Base-by-base conservation (phyloP, 306 rosid genomes). In the Cajanus cajan region DNA sequence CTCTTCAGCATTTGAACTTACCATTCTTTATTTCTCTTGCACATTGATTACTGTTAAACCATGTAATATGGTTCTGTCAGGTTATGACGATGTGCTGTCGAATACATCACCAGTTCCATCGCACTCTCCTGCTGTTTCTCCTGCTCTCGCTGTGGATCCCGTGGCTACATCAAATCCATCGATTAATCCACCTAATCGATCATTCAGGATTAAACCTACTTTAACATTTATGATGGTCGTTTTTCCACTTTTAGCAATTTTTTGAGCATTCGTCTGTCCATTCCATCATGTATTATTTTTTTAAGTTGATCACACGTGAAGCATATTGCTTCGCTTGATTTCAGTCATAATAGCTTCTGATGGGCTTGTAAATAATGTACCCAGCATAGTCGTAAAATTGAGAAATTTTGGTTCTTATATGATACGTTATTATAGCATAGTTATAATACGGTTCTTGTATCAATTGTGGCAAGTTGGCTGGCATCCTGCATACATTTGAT, bases 141-240 rank as follows among this genome's bases (percentile, higher is more conserved):
- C 97, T 58, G 66, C 86, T 5, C 1, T 5, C 5, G 79, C 76
- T 7, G 63, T 82, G 10, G 43, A 74, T 45, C 95, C 97, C 6
- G 73, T 81, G 50, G 88, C 83, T 44, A 43, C 79, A 8, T 68
- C 82, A 45, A 58, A 74, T 67, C 86, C 59, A 51, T 72, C 89
- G 12, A 28, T 10, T 25, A 71, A 21, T 45, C 16, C 87, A 2
- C 71, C 87, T 15, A 55, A 28, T 70, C 21, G 16, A 76, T 87
- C 94, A 28, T 71, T 82, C 36, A 89, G 71, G 71, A 85, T 59
- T 72, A 90, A 76, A 63, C 77, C 93, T 22, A 31, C 68, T n/a
- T 71, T 10, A 44, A 73, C 82, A 25, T 40, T 84, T 70, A 68
- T 80, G 7, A 21, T 84, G 24, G 18, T 82, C 62, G 59, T 91